A percentile compares a stretch with the other conserved stretches of the same genome.
Evolutionary conservation across 768 basidiomycete species (phyloP).

Genomic region (Dioszegia aurantiaca): DNA sequence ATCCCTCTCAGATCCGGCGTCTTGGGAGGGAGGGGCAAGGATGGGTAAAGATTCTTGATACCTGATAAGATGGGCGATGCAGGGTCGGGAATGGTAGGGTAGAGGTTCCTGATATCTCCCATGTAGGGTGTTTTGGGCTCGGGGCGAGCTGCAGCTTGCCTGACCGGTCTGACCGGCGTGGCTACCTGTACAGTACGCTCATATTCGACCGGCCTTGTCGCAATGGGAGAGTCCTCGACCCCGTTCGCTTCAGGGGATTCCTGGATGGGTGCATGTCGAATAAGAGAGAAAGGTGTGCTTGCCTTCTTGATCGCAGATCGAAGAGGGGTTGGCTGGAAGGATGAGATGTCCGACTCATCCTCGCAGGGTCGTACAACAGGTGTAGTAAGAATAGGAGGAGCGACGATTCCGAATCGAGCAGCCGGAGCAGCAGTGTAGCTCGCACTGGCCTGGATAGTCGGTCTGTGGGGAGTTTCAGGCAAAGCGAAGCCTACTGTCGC

Average conservation of each 20-base stretch:
- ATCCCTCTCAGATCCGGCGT: slow-evolving; percentile 32
- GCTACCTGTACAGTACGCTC: too few species aligned
- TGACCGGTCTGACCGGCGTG: neutral
- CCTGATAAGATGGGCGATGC: slow-evolving; percentile 40
- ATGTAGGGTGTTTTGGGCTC: slow-evolving; percentile 38
- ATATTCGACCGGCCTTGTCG: too few species aligned
- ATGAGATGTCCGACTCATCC: neutral
- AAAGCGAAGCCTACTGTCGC: slow-evolving; percentile 41
- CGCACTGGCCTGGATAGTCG: neutral
- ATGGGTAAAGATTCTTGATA: slow-evolving; percentile 28
- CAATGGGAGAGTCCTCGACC: too few species aligned
- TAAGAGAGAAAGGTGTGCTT: slow-evolving; percentile 5
- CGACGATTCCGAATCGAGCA: slow-evolving; percentile 4
- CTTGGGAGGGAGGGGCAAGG: slow-evolving; percentile 12
- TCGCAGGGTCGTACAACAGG: slow-evolving; percentile 1
- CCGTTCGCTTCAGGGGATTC: neutral
- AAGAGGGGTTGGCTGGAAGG: slow-evolving; percentile 3
- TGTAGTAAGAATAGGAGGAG: slow-evolving; percentile 12
- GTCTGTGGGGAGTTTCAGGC: slow-evolving; percentile 35
- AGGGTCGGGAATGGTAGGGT: slow-evolving; percentile 22
- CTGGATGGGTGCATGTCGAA: slow-evolving; percentile 8
- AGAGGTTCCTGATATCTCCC: slow-evolving; percentile 27
- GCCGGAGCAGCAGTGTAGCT: slow-evolving; percentile 21
- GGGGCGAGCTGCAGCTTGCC: too few species aligned
- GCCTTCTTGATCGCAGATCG: slow-evolving; percentile 3